Base-by-base conservation (phyloP, 176 grass and related monocot species). In the Cenchrus americanus region DNA sequence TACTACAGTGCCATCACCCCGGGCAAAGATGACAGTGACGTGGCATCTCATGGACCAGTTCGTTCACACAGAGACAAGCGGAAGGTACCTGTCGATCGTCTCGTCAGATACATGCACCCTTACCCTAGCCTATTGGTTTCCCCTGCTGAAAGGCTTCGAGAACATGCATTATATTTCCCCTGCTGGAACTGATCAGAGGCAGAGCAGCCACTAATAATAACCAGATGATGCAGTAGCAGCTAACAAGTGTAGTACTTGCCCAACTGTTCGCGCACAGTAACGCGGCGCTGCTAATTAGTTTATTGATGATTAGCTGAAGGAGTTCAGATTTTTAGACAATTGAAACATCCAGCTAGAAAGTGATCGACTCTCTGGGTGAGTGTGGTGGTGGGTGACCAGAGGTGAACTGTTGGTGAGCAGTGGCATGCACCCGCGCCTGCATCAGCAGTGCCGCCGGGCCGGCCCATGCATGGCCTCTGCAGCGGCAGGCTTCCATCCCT, bases 381-480 rank as follows among this genome's bases (percentile, higher is more conserved):
- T 54, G 52, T n/a, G n/a, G n/a, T n/a, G n/a, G n/a, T n/a, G n/a
- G n/a, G 6, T 5, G 15, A 54, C 42, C n/a, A n/a, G 27, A 63
- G 37, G 46, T 10, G 34, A 78, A 46, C 23, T 62, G 61, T 80
- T 44, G 55, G 43, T 78, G 66, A 19, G 59, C 62, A 69, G 62
- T 57, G 48, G 32, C 50, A 10, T 37, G 34, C 34, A 37, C 34
- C 34, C 34, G 34, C 34, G 27, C n/a, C n/a, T n/a, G n/a, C 27
- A 30, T 30, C 27, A 37, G 4, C 41, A 21, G 7, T 82, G 66
- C 34, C n/a, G n/a, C n/a, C n/a, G n/a, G n/a, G n/a, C n/a, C n/a
- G n/a, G n/a, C n/a, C 7, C n/a, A 18, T 85, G 83, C 83, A 42
- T 71, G 62, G 62, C 26, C 34, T 13, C 5, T n/a, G 66, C 27